Evolutionary conservation across 2,329 filamentous ascomycete genomes (phyloP), one percentile per base, ranked within the genome.

Genomic region (Alternaria angustiovoidea): DNA sequence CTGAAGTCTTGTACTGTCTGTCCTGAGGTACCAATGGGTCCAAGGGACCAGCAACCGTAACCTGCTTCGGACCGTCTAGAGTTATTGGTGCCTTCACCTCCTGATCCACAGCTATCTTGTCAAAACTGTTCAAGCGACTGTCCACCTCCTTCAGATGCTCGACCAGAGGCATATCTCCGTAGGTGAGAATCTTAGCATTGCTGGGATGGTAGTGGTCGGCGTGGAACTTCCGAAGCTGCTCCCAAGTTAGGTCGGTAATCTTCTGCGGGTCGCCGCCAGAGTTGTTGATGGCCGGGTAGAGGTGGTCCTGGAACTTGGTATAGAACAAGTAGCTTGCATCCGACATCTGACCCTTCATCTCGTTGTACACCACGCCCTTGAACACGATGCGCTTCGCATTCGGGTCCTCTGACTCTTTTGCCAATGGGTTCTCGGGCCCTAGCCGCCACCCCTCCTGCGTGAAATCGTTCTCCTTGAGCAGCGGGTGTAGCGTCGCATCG

Each of bases 301-400:
- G 92, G 76, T 95, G 91, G 71, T 98, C 93, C 75, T 96, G 93
- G 79, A 96, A 99, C 54, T 91, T 87, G 68, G 97, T 96, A 78
- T 97, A 98, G 82, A 92, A 99, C 1, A 98, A 83, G 73, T 99
- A 99, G 67, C 93, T 93, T 7, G 94, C 93, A 78, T 99, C 95
- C 2, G 95, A 98, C 89, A 98, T 96, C 75, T 97, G 94, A 0
- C 95, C 95, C 81, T 99, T 99, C 95, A 99, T 99, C 82, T 99
- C 95, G 73, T 99, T 99, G 82, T 98, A 98, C 1, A 98, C 94
- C 1, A 98, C 95, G 26, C 94, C 94, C 81, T 98, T 98, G 85
- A 98, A 98, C 0, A 97, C 92, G 41, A 96, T 81, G 64, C 88
- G 88, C 76, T 88, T 87, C 74, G 88, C 86, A 57, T 88, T 71